phyloP scores from a whole-genome alignment of 495 filamentous ascomycete species.

The Neurospora africana region DNA sequence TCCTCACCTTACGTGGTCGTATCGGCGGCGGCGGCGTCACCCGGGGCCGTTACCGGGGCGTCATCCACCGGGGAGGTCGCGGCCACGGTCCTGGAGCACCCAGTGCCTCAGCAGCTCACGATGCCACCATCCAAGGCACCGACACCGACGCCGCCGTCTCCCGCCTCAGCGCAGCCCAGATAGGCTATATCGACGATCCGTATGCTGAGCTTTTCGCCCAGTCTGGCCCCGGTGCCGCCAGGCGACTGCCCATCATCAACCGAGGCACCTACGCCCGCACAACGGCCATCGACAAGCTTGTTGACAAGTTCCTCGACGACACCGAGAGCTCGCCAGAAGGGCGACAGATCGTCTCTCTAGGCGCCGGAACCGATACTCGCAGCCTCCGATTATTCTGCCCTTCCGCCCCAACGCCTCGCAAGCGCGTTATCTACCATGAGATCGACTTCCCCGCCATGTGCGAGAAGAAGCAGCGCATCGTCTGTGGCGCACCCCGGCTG shows the following conservation, averaged over 20 bases:
- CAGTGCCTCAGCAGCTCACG: conserved; percentile 21
- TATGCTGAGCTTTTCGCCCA: conserved; percentile 60
- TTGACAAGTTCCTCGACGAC: conserved; percentile 54
- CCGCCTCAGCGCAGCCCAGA: conserved; percentile 72
- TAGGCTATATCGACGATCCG: conserved; percentile 79
- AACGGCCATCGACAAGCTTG: conserved; percentile 70
- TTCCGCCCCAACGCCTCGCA: conserved; percentile 11
- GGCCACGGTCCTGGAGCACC: conserved; percentile 21
- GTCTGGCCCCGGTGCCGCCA: conserved; percentile 21
- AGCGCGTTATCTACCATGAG: conserved; percentile 70
- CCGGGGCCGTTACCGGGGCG: conserved; percentile 28
- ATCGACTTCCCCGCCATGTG: conserved; percentile 78
- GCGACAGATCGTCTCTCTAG: conserved; percentile 80
- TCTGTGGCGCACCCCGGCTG: conserved; percentile 20
- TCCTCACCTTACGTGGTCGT: conserved; percentile 50
- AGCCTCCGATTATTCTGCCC: conserved; percentile 56
- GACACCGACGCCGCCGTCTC: conserved; percentile 87
- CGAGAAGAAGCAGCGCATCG: conserved; percentile 42
- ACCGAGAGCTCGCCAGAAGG: conserved; percentile 7
- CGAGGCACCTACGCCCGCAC: conserved; percentile 91
- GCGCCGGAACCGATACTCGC: conserved; percentile 88
- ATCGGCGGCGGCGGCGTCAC: conserved; percentile 16
- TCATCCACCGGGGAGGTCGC: conserved; percentile 33
- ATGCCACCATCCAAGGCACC: conserved; percentile 66
- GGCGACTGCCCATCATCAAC: conserved; percentile 70